Evolutionary conservation across 129 eudicot species (phyloP), one percentile per base, ranked within the genome.

Genomic region (Chrysanthemum makinoi): DNA sequence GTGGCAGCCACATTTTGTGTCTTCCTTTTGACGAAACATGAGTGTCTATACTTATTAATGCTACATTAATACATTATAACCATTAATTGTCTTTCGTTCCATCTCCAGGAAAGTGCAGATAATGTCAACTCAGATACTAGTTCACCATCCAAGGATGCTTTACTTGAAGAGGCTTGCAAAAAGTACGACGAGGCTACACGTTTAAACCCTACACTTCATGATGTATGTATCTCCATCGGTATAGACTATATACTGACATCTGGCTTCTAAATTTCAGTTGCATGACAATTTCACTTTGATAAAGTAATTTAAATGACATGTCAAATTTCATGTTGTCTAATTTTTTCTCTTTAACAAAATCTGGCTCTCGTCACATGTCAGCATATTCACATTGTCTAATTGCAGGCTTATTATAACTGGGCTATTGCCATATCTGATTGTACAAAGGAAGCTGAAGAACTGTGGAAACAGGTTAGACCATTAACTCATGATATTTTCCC

Each of bases 401-500:
- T 75, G 22, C 71, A 91, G 97, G 97, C 98, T 62, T 89, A 77
- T 79, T 93, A 93, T 75, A 89, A 93, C 74, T 89, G 98, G 98
- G 98, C 98, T 65, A 93, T 89, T 58, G 95, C 96, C 70, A 93
- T 93, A 69, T 89, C 98, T 71, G 96, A 93, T 74, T 90, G 98
- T 64, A 93, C 98, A 65, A 93, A 93, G 76, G 96, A 93, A 74
- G 98, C 95, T 75, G 98, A 93, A 83, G 98, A 89, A 70, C 50
- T 93, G 57, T 93, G 98, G 98, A 89, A 88, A 62, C 94, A 91
- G 93, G 97, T 91, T 60, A 11, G 30, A 10, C 11, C 49, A 62
- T 54, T 56, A n/a, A 50, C 26, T 35, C 33, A 10, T 72, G 59
- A 39, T 39, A 9, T 71, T 44, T 50, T 28, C 14, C 44, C 56